These are phyloP conservation scores for Tieghemostelium lacteum DNA, from an alignment of 78 protist species.

Conservation along the genomic window DNA sequence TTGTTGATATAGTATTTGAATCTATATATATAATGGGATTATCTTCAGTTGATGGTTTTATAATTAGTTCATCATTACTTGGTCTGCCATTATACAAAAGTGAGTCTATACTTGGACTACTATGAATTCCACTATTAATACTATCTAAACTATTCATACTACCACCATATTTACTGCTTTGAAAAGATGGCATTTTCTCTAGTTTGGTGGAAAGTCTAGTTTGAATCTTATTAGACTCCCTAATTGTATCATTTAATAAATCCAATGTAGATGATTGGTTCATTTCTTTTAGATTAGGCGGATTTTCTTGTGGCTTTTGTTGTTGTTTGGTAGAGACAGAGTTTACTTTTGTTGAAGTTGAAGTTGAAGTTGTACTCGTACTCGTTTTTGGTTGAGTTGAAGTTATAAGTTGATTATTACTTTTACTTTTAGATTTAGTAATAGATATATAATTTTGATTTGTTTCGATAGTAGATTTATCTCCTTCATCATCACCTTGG, in stretches of 20 bases:
- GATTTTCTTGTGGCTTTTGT: background rate
- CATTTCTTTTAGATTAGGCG: too few species aligned
- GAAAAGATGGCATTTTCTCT: background rate
- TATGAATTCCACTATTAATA: too few species aligned
- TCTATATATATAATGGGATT: too few species aligned
- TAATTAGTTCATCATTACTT: too few species aligned
- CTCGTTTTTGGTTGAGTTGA: background rate
- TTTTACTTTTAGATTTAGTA: background rate
- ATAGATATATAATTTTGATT: background rate
- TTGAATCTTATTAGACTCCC: constrained; percentile 37
- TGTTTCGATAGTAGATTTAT: background rate
- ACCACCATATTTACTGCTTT: too few species aligned
- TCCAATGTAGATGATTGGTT: constrained; percentile 1
- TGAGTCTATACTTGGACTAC: too few species aligned
- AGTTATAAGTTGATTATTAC: too few species aligned
- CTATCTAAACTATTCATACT: background rate
- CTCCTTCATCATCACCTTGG: background rate
- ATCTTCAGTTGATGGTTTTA: too few species aligned
- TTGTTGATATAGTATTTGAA: background rate
- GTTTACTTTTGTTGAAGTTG: background rate
- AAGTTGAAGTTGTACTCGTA: background rate
- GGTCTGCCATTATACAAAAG: too few species aligned
- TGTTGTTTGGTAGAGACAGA: background rate
- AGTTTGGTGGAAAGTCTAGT: constrained; percentile 8
- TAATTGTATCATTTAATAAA: constrained; percentile 60